Conservation (phyloP, 139 green algal genomes). For the Tetradesmus lagerheimii region DNA sequence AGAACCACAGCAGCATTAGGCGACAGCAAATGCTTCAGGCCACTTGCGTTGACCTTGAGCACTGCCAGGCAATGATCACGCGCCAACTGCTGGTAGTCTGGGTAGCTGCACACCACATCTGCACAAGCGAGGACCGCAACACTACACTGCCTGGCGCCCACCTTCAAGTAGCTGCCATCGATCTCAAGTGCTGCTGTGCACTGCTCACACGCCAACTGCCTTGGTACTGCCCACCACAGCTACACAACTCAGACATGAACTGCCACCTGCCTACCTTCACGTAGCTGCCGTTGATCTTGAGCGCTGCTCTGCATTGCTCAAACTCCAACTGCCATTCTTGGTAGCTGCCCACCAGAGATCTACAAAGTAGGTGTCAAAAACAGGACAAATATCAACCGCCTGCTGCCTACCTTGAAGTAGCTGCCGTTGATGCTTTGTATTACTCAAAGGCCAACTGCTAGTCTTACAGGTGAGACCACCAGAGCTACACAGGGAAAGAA, state of each 20-base stretch:
- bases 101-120: conserved; percentile 80
- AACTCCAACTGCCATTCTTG: conserved; percentile 62
- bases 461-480: too few species aligned
- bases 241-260: conserved; percentile 63
- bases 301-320: conserved; percentile 63
- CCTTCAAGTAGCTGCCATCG: conserved; percentile 35
- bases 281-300: conserved; percentile 53
- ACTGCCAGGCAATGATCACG: conserved; percentile 65
- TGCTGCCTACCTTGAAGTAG: neutral
- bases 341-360: conserved; percentile 78
- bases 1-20: too few species aligned
- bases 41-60: conserved; percentile 59
- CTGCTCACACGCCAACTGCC: conserved; percentile 60
- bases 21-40: too few species aligned
- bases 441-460: too few species aligned
- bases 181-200: conserved; percentile 67
- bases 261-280: conserved; percentile 36
- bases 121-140: too few species aligned
- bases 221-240: conserved; percentile 74
- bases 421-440: too few species aligned
- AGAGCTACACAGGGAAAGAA: neutral
- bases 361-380: too few species aligned
- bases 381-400: too few species aligned
- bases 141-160: too few species aligned
- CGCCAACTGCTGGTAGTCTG: conserved; percentile 62